Conservation (phyloP, 2,329 filamentous ascomycete genomes). For the Alternaria metachromatica region DNA sequence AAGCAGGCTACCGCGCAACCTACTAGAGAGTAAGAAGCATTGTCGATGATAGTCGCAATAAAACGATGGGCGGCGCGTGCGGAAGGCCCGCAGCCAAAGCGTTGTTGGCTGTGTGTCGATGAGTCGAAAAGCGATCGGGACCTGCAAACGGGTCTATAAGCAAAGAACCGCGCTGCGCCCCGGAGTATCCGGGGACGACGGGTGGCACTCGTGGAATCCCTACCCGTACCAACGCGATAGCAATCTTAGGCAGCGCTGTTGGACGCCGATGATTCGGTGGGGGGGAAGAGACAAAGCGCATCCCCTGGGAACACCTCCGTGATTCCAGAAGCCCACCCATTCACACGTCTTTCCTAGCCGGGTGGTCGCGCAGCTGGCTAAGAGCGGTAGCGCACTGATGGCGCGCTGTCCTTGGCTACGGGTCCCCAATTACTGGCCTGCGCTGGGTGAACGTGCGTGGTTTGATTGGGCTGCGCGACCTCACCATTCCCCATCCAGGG, state of each 20-base stretch:
- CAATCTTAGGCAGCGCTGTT: slow-evolving; percentile 16
- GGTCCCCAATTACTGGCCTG: slow-evolving; percentile 20
- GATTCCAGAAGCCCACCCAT: slow-evolving; percentile 15
- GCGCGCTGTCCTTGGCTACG: slow-evolving; percentile 10
- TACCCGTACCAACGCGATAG: slow-evolving; percentile 2
- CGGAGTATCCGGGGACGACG: slow-evolving; percentile 11
- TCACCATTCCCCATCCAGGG: background rate
- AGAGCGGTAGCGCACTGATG: slow-evolving; percentile 7
- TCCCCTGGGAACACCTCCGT: slow-evolving; percentile 1
- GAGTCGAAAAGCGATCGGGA: slow-evolving; percentile 20
- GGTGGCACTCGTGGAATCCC: slow-evolving; percentile 22
- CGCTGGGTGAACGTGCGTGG: slow-evolving; percentile 17
- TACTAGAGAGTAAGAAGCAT: slow-evolving; percentile 20
- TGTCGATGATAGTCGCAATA: slow-evolving; percentile 6
- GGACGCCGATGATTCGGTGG: slow-evolving; percentile 23
- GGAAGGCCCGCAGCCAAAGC: slow-evolving; percentile 21
- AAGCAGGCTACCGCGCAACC: slow-evolving; percentile 14
- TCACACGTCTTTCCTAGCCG: slow-evolving; percentile 24
- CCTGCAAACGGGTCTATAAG: slow-evolving; percentile 21
- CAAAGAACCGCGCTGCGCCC: slow-evolving; percentile 15
- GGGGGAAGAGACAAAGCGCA: slow-evolving; percentile 8
- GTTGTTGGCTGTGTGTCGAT: slow-evolving; percentile 11
- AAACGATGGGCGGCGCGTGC: slow-evolving; percentile 17
- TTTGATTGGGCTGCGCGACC: slow-evolving; percentile 23
- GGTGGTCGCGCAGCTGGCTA: slow-evolving; percentile 15